phyloP scores from a whole-genome alignment of 768 basidiomycete genomes.

The Lactifluus rugatus region DNA sequence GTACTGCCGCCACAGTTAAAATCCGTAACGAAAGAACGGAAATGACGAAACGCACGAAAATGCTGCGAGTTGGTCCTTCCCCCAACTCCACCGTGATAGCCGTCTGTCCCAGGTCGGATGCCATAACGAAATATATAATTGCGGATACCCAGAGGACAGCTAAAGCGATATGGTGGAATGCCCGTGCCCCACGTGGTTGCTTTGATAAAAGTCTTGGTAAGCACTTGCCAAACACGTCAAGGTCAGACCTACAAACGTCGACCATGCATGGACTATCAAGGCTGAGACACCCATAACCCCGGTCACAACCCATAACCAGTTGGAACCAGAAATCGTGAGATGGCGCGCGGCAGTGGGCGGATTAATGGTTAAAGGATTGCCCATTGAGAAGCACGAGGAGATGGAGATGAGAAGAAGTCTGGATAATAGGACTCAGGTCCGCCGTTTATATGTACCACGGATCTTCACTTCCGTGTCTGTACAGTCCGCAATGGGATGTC shows the following conservation, averaged over 20 bases:
- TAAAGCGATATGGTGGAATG: slow-evolving; percentile 42
- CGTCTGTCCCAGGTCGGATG: slow-evolving; percentile 43
- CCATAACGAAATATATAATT: slow-evolving; percentile 47
- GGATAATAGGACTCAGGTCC: neutral
- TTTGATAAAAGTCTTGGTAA: slow-evolving; percentile 10
- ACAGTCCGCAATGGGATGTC: neutral
- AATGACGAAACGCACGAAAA: slow-evolving; percentile 31
- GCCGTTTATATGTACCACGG: neutral
- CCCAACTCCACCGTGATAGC: slow-evolving; percentile 36
- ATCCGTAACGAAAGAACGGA: neutral
- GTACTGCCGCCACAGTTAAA: slow-evolving; percentile 26
- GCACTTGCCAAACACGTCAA: neutral
- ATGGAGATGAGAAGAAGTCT: neutral
- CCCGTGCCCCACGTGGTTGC: slow-evolving; percentile 33
- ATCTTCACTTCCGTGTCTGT: neutral
- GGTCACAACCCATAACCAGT: slow-evolving; percentile 50
- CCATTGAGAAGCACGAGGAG: neutral
- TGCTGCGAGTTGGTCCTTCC: slow-evolving; percentile 26
- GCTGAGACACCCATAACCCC: slow-evolving; percentile 39
- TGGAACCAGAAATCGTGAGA: slow-evolving; percentile 36
- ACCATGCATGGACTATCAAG: slow-evolving; percentile 32
- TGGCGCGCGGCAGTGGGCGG: slow-evolving; percentile 29
- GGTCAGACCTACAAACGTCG: slow-evolving; percentile 25
- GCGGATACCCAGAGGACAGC: slow-evolving; percentile 38
- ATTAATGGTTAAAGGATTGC: slow-evolving; percentile 27